Evolutionary conservation across 2,329 filamentous ascomycete genomes (phyloP), one percentile per base, ranked within the genome.

Genomic region (Phialemonium atrogriseum): DNA sequence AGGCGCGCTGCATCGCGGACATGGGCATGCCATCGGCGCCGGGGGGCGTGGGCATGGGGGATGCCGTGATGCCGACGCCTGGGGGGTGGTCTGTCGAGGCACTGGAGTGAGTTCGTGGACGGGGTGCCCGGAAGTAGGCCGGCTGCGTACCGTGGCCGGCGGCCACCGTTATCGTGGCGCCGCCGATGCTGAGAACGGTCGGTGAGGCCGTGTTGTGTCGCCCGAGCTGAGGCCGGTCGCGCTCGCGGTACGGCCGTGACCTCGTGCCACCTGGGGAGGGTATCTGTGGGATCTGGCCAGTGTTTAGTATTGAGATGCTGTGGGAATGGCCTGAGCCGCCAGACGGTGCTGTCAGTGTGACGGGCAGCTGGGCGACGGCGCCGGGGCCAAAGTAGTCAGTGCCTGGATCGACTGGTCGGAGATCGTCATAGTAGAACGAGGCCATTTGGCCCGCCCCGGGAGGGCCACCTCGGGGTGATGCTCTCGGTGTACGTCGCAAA

Each of bases 181-280:
- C 66, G 32, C 66, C 58, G 24, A 84, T 51, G 27, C 80, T 68
- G 2, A 84, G 52, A 19, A 82, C 67, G 1, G 81, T 88, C 1
- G 88, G 87, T 3, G 86, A 93, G 15, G 84, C 79, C 0, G 88
- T 94, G 48, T 86, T 78, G 48, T 84, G 79, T 34, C 84, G 71
- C 24, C 64, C 67, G 34, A 80, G 65, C 40, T 77, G 71, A 7
- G 80, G 79, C 31, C 77, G 63, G 13, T 68, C 62, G 34, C 76
- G 67, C 38, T 74, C 70, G 37, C 72, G 66, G 38, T 73, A 67
- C 29, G 64, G 61, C 36, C 77, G 68, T 16, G 62, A 53, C 32
- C 73, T 63, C 17, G 69, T 67, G 36, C 69, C 71, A n/a, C 86
- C 84, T 2, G 88, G 88, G 0, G 88, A 94, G 1, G 88, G 86